Evolutionary conservation across 768 basidiomycete species (phyloP), one percentile per base, ranked within the genome.

Genomic region (Scleroderma citrinum): DNA sequence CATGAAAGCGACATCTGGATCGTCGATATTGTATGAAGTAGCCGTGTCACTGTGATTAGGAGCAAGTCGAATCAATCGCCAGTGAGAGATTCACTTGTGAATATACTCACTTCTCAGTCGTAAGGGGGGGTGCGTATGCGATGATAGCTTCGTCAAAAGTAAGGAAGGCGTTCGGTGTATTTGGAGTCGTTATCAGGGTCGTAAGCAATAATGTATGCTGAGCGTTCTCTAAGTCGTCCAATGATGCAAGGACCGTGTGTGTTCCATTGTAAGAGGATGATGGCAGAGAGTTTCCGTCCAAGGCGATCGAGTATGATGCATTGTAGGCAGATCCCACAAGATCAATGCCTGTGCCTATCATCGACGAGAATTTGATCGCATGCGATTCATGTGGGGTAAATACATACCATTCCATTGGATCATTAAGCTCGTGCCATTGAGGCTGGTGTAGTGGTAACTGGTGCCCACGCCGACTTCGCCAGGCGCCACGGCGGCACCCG

Each of bases 331-430:
- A 75, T 29, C 87, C 87, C 26, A 72, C 56, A 24, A 88, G 70
- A 52, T 77, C 69, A 32, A 87, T 78, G 21, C 77, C 82, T 21
- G 78, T 86, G 39, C 87, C 86, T 88, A 58, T 41, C 29, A n/a
- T 40, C 29, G 41, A 44, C 37, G 38, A 36, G n/a, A 37, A 11
- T 38, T 52, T 54, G 32, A 29, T 24, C 5, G 21, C 16, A 47
- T 21, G 46, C 6, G n/a, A 11, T n/a, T 13, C 8, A 20, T 49
- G 23, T n/a, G 46, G 37, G 39, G 8, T 10, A n/a, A 30, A 44
- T 39, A 70, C 76, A 52, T 58, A 85, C 87, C 87, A 50, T 69
- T 76, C 82, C 83, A 90, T 40, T 59, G 60, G 42, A 89, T 57
- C 40, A 72, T 64, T 10, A 88, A 53, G 11, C 73, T 71, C 10